Percentiles rank a stretch among this genome's conserved stretches.
Evolutionary conservation across 768 basidiomycete species (phyloP).

Genomic region (Collybia sordida): DNA sequence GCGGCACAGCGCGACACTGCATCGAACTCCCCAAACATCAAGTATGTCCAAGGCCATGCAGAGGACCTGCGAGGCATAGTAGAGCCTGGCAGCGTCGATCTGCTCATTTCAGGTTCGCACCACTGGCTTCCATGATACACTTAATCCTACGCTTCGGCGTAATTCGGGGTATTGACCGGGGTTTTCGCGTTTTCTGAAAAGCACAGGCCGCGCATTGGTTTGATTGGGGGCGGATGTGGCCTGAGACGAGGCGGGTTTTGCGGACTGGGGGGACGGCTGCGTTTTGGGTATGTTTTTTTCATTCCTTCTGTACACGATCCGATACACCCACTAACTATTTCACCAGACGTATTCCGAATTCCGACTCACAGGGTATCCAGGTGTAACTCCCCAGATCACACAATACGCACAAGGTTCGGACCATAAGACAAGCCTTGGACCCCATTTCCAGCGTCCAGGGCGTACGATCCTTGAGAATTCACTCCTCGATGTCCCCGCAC

Average conservation of each 20-base stretch:
- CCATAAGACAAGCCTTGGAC: conserved; percentile 54
- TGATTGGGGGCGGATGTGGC: conserved; percentile 70
- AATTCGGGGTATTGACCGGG: neutral
- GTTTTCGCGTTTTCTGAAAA: conserved; percentile 22
- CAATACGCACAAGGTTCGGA: conserved; percentile 63
- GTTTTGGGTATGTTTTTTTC: conserved; percentile 57
- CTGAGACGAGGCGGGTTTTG: conserved; percentile 60
- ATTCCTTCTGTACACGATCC: too few species aligned
- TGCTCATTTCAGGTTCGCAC: conserved; percentile 56
- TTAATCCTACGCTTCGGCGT: neutral
- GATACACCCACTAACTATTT: neutral
- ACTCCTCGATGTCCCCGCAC: conserved; percentile 67
- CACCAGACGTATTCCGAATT: conserved; percentile 67
- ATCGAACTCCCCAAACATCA: conserved; percentile 15
- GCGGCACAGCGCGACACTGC: conserved; percentile 36
- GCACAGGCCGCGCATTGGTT: conserved; percentile 87
- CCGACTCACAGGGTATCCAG: conserved; percentile 60
- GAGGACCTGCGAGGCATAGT: conserved; percentile 54
- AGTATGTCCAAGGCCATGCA: conserved; percentile 38
- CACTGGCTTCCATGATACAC: neutral
- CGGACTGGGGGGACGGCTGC: conserved; percentile 64
- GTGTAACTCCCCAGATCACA: conserved; percentile 56
- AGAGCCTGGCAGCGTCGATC: conserved; percentile 52
- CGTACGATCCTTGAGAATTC: conserved; percentile 72
- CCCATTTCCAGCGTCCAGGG: conserved; percentile 81